Conservation (phyloP, 345 rosid genomes). For the Eucalyptus urophylla region DNA sequence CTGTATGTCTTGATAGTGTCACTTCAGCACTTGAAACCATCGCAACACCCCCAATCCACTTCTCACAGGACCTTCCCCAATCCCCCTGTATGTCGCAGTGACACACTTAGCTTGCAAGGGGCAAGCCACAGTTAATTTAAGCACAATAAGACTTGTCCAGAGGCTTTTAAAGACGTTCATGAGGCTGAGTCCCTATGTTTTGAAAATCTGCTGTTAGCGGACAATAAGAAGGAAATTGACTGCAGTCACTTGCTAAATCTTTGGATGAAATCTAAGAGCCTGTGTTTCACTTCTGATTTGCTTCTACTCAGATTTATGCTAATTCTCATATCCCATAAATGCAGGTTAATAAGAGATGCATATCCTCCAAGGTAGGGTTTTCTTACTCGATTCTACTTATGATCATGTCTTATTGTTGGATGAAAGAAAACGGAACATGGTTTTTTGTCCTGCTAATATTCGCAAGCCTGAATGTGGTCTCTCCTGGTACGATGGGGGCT, state of each 20-base stretch:
- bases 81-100: background rate
- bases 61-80: background rate
- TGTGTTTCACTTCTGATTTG: background rate
- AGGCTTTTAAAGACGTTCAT: background rate
- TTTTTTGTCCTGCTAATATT: background rate
- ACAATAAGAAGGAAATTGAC: background rate
- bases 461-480: background rate
- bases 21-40: background rate
- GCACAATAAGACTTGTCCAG: background rate
- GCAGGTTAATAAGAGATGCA: constrained; percentile 13
- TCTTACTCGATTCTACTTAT: background rate
- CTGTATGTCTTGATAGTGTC: background rate
- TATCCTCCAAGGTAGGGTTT: constrained; percentile 32
- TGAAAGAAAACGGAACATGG: background rate
- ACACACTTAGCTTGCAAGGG: background rate
- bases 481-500: background rate
- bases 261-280: background rate
- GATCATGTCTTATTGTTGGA: background rate
- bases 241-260: background rate
- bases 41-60: background rate
- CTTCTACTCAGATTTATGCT: background rate
- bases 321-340: background rate
- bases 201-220: background rate
- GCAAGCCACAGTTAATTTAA: background rate
- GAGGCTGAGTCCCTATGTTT: background rate